A percentile compares a stretch with the other conserved stretches of the same genome.
phyloP scores from a whole-genome alignment of 2,329 filamentous ascomycete genomes.

The Xylariaceae sp. region DNA sequence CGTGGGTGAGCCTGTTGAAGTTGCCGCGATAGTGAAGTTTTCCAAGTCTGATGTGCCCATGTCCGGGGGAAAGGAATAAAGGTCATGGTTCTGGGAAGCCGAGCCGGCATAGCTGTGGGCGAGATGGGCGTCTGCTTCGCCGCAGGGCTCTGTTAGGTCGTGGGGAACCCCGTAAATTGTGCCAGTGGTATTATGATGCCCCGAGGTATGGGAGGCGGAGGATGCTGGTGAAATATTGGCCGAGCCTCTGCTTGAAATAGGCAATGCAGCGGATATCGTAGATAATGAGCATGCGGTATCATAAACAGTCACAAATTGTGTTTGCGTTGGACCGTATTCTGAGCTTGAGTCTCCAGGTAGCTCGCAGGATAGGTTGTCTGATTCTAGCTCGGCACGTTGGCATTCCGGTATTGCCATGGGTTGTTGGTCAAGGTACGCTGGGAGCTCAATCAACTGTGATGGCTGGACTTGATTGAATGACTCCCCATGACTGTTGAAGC shows the following conservation, averaged over 20 bases:
- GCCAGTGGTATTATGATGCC: neutral
- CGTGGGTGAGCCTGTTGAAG: neutral
- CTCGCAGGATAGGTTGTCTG: neutral
- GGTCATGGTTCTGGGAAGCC: neutral
- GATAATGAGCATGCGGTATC: neutral
- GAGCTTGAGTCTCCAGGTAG: neutral
- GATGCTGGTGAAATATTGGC: neutral
- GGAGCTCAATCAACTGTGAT: neutral
- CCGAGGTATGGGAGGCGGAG: neutral
- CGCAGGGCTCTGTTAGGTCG: too few relatives aligned
- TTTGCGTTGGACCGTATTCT: neutral
- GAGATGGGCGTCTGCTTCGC: neutral
- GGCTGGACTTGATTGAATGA: neutral
- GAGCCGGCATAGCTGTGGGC: neutral
- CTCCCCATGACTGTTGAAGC: neutral
- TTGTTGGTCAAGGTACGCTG: neutral
- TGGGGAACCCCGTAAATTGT: neutral
- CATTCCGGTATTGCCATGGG: neutral
- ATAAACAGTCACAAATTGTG: neutral
- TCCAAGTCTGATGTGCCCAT: neutral
- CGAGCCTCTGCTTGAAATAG: neutral
- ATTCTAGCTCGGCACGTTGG: neutral
- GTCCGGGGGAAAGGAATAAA: neutral
- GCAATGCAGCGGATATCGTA: neutral
- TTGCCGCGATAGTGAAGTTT: neutral